Conservation (phyloP, 2,329 filamentous ascomycete genomes). For the Polychaeton citri region DNA sequence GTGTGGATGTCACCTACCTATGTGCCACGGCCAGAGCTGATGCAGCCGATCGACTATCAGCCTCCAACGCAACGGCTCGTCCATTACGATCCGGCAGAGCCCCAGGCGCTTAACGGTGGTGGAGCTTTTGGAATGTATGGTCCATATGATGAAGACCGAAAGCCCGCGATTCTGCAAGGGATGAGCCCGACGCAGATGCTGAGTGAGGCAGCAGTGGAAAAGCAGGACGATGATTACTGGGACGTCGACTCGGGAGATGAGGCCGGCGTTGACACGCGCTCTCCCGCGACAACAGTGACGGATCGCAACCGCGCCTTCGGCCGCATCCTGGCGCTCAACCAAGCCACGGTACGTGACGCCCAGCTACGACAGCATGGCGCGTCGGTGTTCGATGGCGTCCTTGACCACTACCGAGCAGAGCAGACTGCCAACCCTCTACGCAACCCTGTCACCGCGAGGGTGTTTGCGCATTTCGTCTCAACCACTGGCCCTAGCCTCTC, state of each 20-base stretch:
- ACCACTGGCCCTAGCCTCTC: slow-evolving; percentile 79
- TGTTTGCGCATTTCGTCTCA: slow-evolving; percentile 87
- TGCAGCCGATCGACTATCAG: slow-evolving; percentile 9
- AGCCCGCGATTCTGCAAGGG: not conserved
- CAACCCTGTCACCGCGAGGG: slow-evolving; percentile 63
- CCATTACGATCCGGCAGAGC: not conserved
- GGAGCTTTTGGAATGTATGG: too few relatives aligned
- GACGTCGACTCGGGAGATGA: slow-evolving; percentile 37
- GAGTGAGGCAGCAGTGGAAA: slow-evolving; percentile 28
- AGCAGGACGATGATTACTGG: slow-evolving; percentile 36
- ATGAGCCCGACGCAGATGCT: slow-evolving; percentile 17
- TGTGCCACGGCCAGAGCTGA: slow-evolving; percentile 10
- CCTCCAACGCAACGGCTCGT: slow-evolving; percentile 1
- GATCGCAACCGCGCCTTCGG: slow-evolving; percentile 12
- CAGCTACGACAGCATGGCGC: slow-evolving; percentile 29
- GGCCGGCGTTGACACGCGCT: slow-evolving; percentile 14
- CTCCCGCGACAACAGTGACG: slow-evolving; percentile 5
- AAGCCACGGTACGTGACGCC: slow-evolving; percentile 14
- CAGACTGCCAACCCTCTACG: slow-evolving; percentile 51
- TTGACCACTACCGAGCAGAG: slow-evolving; percentile 33
- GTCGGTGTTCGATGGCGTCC: slow-evolving; percentile 33
- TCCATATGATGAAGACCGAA: not conserved
- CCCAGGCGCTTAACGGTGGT: not conserved
- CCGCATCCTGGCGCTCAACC: slow-evolving; percentile 15
- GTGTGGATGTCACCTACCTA: slow-evolving; percentile 8